A percentile compares a stretch with the other conserved stretches of the same genome.
Conservation (phyloP, 75 land plant genomes). For the Selaginella tamariscina region DNA sequence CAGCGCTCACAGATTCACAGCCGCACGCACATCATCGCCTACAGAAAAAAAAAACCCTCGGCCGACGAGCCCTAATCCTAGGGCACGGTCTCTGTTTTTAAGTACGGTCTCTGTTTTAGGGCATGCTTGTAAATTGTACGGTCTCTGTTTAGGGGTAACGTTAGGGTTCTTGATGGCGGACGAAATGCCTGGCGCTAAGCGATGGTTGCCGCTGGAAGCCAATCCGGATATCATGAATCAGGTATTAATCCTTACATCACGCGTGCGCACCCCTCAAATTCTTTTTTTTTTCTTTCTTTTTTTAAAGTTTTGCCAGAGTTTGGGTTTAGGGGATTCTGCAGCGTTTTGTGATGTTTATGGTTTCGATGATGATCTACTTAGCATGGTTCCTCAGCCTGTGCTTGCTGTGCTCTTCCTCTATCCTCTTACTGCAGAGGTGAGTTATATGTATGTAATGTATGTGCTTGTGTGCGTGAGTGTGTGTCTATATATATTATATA, state of each 20-base stretch:
- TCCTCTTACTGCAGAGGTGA: slow-evolving; percentile 55
- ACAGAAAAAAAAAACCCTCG: no score
- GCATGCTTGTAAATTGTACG: no score
- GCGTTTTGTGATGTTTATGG: slow-evolving; percentile 91
- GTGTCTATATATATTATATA: no score
- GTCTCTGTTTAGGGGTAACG: no score
- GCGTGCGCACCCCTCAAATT: not conserved
- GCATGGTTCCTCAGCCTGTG: slow-evolving; percentile 92
- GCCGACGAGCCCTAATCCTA: no score
- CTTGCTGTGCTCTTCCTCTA: slow-evolving; percentile 85
- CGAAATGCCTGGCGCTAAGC: slow-evolving; percentile 40
- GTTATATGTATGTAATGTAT: not conserved
- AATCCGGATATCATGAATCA: slow-evolving; percentile 98
- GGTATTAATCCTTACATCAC: slow-evolving; percentile 26
- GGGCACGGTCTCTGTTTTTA: no score
- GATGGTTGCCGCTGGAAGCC: slow-evolving; percentile 97
- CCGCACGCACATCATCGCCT: not conserved
- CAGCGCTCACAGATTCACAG: not conserved
- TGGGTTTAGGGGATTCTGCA: slow-evolving; percentile 66
- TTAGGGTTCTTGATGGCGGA: slow-evolving; percentile 5
- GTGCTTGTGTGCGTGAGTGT: not conserved
- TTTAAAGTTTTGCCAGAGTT: slow-evolving; percentile 73
- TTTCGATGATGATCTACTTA: slow-evolving; percentile 82
- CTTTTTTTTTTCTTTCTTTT: not conserved
- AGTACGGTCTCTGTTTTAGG: no score